A percentile compares a stretch with the other conserved stretches of the same genome.
Conservation (phyloP, 495 filamentous ascomycete genomes). For the Lineolata rhizophorae region DNA sequence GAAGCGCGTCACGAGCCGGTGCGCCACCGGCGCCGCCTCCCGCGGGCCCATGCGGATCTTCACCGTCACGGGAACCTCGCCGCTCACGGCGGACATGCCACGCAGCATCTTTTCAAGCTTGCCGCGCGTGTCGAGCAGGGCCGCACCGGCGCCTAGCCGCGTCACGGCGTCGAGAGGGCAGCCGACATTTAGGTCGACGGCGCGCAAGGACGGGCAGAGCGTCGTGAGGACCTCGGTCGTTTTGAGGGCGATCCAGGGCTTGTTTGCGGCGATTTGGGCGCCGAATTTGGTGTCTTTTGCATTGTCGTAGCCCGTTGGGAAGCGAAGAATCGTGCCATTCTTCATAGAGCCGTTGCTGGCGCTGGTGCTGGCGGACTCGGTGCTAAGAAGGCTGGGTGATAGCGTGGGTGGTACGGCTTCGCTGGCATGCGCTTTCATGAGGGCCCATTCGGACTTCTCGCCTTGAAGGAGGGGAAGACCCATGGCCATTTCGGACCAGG, state of each 20-base stretch:
- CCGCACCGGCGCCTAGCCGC: slow-evolving; percentile 73
- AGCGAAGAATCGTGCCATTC: slow-evolving; percentile 28
- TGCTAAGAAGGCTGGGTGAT: slow-evolving; percentile 11
- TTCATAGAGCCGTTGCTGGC: no score
- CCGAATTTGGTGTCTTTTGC: slow-evolving; percentile 69
- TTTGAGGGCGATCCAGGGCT: slow-evolving; percentile 70
- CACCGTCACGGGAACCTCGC: slow-evolving; percentile 68
- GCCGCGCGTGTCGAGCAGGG: slow-evolving; percentile 59
- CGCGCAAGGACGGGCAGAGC: slow-evolving; percentile 57
- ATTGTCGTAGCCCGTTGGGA: slow-evolving; percentile 61
- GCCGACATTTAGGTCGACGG: slow-evolving; percentile 89
- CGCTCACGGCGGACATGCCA: slow-evolving; percentile 84
- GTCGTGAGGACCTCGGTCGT: slow-evolving; percentile 58
- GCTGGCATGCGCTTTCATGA: slow-evolving; percentile 71
- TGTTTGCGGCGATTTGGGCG: slow-evolving; percentile 76
- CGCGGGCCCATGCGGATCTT: slow-evolving; percentile 88
- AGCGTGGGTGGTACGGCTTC: slow-evolving; percentile 49
- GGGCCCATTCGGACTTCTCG: slow-evolving; percentile 75
- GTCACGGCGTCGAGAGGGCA: slow-evolving; percentile 90
- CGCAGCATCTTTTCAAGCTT: slow-evolving; percentile 82
- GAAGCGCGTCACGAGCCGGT: slow-evolving; percentile 64
- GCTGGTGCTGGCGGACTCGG: neutral
- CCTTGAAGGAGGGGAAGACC: slow-evolving; percentile 79
- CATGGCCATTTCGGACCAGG: slow-evolving; percentile 98
- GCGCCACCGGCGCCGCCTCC: slow-evolving; percentile 55